phyloP scores from a whole-genome alignment of 2,329 filamentous ascomycete genomes.

The Ascochyta clinopodiicola region DNA sequence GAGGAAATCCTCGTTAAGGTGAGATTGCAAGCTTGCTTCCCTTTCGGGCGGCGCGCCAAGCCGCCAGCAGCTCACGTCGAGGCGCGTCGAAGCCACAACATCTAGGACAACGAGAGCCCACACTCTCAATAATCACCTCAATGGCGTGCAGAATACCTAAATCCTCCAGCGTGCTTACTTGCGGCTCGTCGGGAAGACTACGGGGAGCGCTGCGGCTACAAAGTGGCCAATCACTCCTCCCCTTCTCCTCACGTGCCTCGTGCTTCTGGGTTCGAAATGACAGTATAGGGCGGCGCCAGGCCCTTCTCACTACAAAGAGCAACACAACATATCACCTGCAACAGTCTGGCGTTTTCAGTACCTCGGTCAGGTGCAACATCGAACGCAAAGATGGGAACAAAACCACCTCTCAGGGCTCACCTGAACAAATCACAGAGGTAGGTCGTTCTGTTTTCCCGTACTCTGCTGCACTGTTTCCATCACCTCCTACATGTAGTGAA shows the following conservation, averaged over 20 bases:
- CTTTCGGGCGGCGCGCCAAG: slow-evolving; percentile 2
- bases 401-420: background rate
- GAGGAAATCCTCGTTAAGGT: background rate
- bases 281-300: slow-evolving; percentile 8
- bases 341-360: slow-evolving; percentile 25
- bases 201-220: slow-evolving; percentile 15
- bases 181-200: slow-evolving; percentile 13
- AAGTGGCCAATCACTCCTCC: slow-evolving; percentile 26
- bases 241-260: slow-evolving; percentile 41
- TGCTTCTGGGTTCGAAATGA: slow-evolving; percentile 27
- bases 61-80: background rate
- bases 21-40: slow-evolving; percentile 4
- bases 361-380: slow-evolving; percentile 18
- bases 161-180: slow-evolving; percentile 12
- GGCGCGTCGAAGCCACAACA: slow-evolving; percentile 12
- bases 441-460: background rate
- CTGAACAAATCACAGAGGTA: slow-evolving; percentile 22
- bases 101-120: slow-evolving; percentile 16
- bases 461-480: background rate
- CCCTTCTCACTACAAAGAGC: background rate
- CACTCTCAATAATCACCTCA: slow-evolving; percentile 17
- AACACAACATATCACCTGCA: slow-evolving; percentile 7
- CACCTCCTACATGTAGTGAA: background rate
- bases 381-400: slow-evolving; percentile 19
- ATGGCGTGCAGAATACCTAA: slow-evolving; percentile 29